Percentiles rank a stretch among this genome's conserved stretches.
Evolutionary conservation across 2,329 filamentous ascomycete species (phyloP).

Genomic region (Juglanconis sp.): DNA sequence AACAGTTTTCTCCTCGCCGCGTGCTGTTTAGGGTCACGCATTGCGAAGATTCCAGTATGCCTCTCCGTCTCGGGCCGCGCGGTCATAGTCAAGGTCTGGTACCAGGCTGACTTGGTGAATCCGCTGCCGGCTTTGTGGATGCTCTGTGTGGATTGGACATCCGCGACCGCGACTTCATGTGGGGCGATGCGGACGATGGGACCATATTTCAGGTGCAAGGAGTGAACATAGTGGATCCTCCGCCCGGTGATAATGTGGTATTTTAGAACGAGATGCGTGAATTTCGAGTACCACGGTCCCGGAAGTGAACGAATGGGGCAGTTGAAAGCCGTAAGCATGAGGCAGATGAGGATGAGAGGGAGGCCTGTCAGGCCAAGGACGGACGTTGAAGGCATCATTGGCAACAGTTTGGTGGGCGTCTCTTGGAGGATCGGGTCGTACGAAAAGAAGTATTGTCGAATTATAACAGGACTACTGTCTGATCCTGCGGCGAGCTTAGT

Average conservation of each 20-base stretch:
- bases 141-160: not conserved
- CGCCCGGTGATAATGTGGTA: conserved; percentile 2
- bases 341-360: not conserved
- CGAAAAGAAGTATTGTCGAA: too few species aligned
- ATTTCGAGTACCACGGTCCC: conserved; percentile 14
- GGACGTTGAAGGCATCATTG: too few species aligned
- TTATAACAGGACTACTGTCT: too few species aligned
- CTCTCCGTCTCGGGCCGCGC: not conserved
- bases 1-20: conserved; percentile 12
- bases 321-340: not conserved
- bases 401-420: too few species aligned
- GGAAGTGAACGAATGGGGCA: conserved; percentile 19
- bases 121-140: conserved; percentile 13
- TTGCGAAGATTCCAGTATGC: conserved; percentile 2
- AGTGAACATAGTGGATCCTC: conserved; percentile 13
- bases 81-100: not conserved
- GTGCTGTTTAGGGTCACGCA: conserved; percentile 8
- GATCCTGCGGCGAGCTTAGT: too few species aligned
- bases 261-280: conserved; percentile 12
- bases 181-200: conserved; percentile 14
- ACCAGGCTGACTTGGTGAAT: conserved; percentile 13
- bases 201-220: conserved; percentile 12
- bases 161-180: conserved; percentile 7
- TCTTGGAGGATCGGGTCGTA: too few species aligned
- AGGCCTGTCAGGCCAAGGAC: not conserved